Conservation (phyloP, 1,284 basidiomycete genomes). For the Cryptococcus maquisensis region DNA sequence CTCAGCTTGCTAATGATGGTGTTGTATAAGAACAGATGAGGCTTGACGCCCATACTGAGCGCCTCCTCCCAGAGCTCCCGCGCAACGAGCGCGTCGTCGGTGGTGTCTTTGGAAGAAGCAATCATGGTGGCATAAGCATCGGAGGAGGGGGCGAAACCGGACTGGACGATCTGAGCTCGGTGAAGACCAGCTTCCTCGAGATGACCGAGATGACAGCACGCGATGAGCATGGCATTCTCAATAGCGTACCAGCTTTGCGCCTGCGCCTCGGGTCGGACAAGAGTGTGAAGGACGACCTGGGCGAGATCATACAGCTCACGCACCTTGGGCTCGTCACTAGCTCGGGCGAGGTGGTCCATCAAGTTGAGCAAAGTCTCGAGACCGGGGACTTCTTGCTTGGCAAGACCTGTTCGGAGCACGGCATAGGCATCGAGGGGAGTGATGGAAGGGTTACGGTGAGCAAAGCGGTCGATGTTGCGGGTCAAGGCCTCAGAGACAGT, state of each 20-base stretch:
- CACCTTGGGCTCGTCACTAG: slow-evolving; percentile 60
- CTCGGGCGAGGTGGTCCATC: slow-evolving; percentile 65
- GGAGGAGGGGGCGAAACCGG: slow-evolving; percentile 72
- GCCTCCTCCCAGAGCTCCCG: slow-evolving; percentile 77
- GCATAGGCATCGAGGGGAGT: slow-evolving; percentile 20
- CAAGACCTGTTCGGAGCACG: slow-evolving; percentile 19
- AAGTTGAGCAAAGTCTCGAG: slow-evolving; percentile 57
- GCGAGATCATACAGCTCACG: slow-evolving; percentile 65
- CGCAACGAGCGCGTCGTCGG: slow-evolving; percentile 84
- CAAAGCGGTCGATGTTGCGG: slow-evolving; percentile 21
- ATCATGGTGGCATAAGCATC: slow-evolving; percentile 91
- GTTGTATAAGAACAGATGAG: slow-evolving; percentile 87
- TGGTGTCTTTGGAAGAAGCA: slow-evolving; percentile 80
- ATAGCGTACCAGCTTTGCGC: slow-evolving; percentile 65
- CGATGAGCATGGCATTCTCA: slow-evolving; percentile 85
- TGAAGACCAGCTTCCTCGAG: slow-evolving; percentile 75
- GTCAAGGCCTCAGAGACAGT: slow-evolving; percentile 17
- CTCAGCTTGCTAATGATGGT: slow-evolving; percentile 92
- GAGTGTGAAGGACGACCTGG: slow-evolving; percentile 58
- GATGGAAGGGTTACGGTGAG: slow-evolving; percentile 12
- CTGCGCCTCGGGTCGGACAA: slow-evolving; percentile 39
- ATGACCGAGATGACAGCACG: slow-evolving; percentile 72
- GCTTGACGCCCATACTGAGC: slow-evolving; percentile 62
- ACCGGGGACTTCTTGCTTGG: slow-evolving; percentile 20
- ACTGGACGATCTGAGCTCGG: slow-evolving; percentile 69